These are phyloP conservation scores for Ceriops zippeliana DNA, from an alignment of 345 rosid species.

Conservation along the genomic window DNA sequence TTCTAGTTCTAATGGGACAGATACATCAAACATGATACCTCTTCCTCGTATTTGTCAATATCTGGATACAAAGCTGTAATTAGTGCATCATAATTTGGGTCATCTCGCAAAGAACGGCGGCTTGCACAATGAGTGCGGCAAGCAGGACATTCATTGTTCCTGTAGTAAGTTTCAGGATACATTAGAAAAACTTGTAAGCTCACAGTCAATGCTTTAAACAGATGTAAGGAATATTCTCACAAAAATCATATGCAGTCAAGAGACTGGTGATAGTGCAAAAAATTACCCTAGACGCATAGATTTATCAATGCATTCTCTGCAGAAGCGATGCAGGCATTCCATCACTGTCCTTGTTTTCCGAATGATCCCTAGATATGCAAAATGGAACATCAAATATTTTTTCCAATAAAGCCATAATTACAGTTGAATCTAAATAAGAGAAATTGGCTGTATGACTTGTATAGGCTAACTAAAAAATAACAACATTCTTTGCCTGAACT, in stretches of 20 bases:
- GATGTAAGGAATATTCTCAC: conserved; percentile 7
- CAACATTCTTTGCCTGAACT: neutral
- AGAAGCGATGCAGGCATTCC: conserved; percentile 87
- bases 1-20: conserved; percentile 5
- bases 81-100: conserved; percentile 70
- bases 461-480: neutral
- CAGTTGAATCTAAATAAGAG: conserved; percentile 1
- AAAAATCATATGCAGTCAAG: conserved; percentile 6
- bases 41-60: conserved; percentile 64
- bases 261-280: conserved; percentile 7
- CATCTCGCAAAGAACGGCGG: conserved; percentile 82
- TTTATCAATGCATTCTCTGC: conserved; percentile 83
- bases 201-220: conserved; percentile 1
- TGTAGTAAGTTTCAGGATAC: conserved; percentile 30
- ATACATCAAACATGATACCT: conserved; percentile 38
- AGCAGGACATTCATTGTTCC: conserved; percentile 88
- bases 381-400: conserved; percentile 6
- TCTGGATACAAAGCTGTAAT: conserved; percentile 68
- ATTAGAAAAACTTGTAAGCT: conserved; percentile 4
- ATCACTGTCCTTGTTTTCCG: conserved; percentile 81
- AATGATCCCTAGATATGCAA: conserved; percentile 53
- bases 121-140: conserved; percentile 81
- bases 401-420: conserved; percentile 1
- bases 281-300: conserved; percentile 78
- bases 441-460: neutral